Conservation (phyloP, 495 filamentous ascomycete species). For the Neurospora hispaniola region DNA sequence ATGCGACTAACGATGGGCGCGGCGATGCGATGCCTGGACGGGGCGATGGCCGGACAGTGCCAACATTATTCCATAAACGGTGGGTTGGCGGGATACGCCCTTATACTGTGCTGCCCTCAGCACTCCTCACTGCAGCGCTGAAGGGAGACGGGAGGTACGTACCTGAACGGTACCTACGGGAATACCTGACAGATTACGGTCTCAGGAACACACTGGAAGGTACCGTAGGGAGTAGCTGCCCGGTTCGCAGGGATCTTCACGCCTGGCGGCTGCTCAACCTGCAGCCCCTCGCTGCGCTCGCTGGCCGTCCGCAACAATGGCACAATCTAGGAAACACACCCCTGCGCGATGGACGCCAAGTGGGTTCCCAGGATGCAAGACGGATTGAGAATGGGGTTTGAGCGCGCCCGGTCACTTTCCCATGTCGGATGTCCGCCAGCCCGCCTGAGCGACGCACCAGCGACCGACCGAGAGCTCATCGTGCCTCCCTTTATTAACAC, state of each 20-base stretch:
- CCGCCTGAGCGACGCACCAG: not conserved
- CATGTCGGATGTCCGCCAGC: conserved; percentile 10
- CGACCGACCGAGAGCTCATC: conserved; percentile 5
- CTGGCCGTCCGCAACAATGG: not conserved
- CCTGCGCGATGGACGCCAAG: not conserved
- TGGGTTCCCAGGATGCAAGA: not conserved
- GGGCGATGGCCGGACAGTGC: not conserved
- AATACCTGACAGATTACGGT: not conserved
- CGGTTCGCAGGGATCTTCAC: conserved; percentile 15
- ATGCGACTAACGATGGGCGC: not conserved
- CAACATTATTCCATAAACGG: not conserved
- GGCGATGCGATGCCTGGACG: not conserved
- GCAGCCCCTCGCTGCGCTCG: not conserved
- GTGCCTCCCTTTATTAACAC: conserved; percentile 9
- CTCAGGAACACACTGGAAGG: not conserved
- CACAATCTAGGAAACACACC: not conserved
- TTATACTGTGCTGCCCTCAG: not conserved
- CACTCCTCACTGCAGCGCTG: not conserved
- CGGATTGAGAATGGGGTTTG: conserved; percentile 20
- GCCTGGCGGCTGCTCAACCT: conserved; percentile 8
- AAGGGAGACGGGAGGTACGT: not conserved
- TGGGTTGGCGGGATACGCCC: not conserved
- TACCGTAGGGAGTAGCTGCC: conserved; percentile 2
- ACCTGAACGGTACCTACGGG: not conserved
- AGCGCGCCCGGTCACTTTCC: conserved; percentile 20